phyloP scores from a whole-genome alignment of 2,329 filamentous ascomycete species.

The Scolecobasidium constrictum region DNA sequence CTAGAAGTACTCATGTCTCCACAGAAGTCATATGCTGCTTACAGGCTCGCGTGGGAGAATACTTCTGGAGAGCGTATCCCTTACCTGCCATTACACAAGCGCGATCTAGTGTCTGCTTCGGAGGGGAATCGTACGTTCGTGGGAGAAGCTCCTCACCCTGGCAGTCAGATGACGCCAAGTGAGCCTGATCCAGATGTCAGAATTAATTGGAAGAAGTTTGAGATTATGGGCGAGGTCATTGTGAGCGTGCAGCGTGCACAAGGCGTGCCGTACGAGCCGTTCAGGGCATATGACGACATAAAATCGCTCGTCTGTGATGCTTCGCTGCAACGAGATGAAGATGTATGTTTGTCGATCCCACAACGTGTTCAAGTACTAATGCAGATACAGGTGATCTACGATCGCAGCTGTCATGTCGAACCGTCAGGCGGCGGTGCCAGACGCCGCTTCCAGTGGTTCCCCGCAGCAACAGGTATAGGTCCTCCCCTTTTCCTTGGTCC shows the following conservation, averaged over 20 bases:
- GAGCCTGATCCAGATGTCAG: conserved; percentile 32
- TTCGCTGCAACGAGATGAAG: conserved; percentile 73
- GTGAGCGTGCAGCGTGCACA: conserved; percentile 88
- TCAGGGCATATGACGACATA: conserved; percentile 58
- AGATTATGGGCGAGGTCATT: conserved; percentile 86
- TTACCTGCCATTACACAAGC: conserved; percentile 79
- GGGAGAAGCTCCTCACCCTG: conserved; percentile 27
- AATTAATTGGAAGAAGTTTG: conserved; percentile 98
- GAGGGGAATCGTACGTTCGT: conserved; percentile 88
- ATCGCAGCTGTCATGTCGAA: conserved; percentile 5
- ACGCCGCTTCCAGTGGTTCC: conserved; percentile 8
- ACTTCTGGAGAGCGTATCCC: conserved; percentile 83
- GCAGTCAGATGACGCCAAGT: not conserved
- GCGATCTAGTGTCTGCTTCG: conserved; percentile 84
- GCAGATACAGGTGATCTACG: conserved; percentile 1
- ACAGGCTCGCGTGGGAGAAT: conserved; percentile 96
- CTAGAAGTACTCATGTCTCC: conserved; percentile 88
- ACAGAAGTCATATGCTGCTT: conserved; percentile 85
- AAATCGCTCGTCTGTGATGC: conserved; percentile 71
- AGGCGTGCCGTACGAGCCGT: conserved; percentile 65
- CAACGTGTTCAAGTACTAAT: not conserved
- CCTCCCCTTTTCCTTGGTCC: not conserved
- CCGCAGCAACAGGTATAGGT: not conserved
- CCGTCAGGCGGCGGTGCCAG: conserved; percentile 1
- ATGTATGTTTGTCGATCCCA: conserved; percentile 47